Conservation (phyloP, 805 yeast genomes). For the Lipomyces sp. region DNA sequence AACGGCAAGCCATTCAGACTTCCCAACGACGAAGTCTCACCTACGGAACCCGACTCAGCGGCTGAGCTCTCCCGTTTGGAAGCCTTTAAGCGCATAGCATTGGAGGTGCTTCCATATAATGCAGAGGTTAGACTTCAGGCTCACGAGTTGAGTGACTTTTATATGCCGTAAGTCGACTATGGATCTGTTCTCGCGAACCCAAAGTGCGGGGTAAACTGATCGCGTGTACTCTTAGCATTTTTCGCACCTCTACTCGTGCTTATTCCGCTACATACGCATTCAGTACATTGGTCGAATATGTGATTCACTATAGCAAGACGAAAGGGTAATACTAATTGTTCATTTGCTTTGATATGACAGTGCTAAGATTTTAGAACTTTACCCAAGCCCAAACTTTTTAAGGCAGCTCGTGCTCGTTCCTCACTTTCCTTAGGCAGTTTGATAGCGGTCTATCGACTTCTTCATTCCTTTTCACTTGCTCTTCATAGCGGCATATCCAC, state of each 20-base stretch:
- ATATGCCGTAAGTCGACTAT: constrained; percentile 4
- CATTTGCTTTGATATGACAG: neutral
- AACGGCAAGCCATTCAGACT: neutral
- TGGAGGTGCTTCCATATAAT: neutral
- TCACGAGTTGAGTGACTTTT: constrained; percentile 5
- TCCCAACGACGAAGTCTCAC: no score
- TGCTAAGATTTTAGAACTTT: no score
- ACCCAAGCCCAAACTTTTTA: neutral
- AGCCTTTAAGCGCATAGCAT: neutral
- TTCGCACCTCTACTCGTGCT: neutral
- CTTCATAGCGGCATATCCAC: constrained; percentile 10
- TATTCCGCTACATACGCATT: neutral
- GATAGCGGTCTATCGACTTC: constrained; percentile 13
- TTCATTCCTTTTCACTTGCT: constrained; percentile 4
- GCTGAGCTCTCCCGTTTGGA: no score
- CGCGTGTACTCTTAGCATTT: no score
- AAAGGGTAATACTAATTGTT: no score
- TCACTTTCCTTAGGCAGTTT: constrained; percentile 6
- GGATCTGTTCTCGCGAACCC: neutral
- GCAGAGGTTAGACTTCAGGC: constrained; percentile 7
- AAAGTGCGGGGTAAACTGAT: constrained; percentile 10
- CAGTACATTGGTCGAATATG: neutral
- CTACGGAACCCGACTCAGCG: no score
- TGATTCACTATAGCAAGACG: no score
- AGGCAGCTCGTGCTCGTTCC: neutral